Evolutionary conservation across 2,329 filamentous ascomycete genomes (phyloP).

Genomic region (Fusarium oligoseptatum): DNA sequence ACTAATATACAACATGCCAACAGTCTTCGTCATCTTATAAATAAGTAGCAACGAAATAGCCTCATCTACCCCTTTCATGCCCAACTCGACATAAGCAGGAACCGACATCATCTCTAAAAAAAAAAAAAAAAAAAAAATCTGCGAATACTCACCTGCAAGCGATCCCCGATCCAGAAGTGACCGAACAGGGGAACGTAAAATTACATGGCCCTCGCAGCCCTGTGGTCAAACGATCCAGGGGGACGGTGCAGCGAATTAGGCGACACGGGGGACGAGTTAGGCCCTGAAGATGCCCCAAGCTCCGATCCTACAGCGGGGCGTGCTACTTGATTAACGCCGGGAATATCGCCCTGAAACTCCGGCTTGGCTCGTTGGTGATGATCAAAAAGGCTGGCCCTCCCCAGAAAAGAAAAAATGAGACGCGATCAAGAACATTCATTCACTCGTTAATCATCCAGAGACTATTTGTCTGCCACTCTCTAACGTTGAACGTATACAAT

Average conservation of each 20-base stretch:
- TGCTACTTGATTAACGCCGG: conserved; percentile 23
- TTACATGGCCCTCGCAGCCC: conserved; percentile 5
- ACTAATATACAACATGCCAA: neutral
- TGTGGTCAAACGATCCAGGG: conserved; percentile 3
- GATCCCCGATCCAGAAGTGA: conserved; percentile 13
- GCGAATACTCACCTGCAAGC: neutral
- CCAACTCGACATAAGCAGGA: neutral
- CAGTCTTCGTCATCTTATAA: neutral
- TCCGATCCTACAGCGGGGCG: conserved; percentile 18
- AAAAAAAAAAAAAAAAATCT: neutral
- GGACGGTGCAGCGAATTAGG: neutral
- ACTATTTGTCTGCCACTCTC: conserved; percentile 9
- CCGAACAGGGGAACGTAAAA: conserved; percentile 25
- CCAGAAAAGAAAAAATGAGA: neutral
- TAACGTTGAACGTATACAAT: conserved; percentile 15
- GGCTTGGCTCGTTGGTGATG: neutral
- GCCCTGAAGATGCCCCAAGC: conserved; percentile 5
- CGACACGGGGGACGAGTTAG: neutral
- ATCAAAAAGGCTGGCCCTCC: conserved; percentile 27
- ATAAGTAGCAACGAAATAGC: neutral
- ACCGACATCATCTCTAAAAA: neutral
- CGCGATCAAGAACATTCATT: conserved; percentile 12
- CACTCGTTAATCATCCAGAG: conserved; percentile 2
- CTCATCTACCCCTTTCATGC: neutral
- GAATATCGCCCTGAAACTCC: conserved; percentile 12